Conservation (phyloP, 176 grass and related monocot genomes). For the Eremochloa ophiuroides region DNA sequence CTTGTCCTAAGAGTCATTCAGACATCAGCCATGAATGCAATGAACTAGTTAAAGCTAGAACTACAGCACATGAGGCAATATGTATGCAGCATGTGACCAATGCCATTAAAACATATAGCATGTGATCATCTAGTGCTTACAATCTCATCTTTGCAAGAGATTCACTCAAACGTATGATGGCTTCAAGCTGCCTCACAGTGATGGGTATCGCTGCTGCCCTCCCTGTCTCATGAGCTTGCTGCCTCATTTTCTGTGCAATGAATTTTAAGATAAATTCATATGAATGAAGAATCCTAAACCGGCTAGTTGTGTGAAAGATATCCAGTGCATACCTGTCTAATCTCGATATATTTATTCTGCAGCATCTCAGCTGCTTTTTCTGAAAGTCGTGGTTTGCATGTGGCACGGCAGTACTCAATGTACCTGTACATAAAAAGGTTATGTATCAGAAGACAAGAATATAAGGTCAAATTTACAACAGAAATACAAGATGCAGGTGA, state of each 20-base stretch:
- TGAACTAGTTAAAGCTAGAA: not conserved
- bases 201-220: conserved; percentile 85
- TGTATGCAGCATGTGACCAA: not conserved
- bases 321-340: conserved; percentile 64
- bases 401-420: conserved; percentile 78
- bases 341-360: conserved; percentile 97
- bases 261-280: not conserved
- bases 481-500: not conserved
- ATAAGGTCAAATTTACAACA: conserved; percentile 10
- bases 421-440: conserved; percentile 49
- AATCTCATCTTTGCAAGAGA: conserved; percentile 98
- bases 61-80: not conserved
- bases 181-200: conserved; percentile 97
- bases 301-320: conserved; percentile 4
- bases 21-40: not conserved
- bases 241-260: conserved; percentile 90
- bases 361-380: conserved; percentile 95
- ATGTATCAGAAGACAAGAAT: conserved; percentile 6
- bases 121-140: conserved; percentile 41
- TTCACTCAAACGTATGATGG: conserved; percentile 94
- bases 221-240: conserved; percentile 87
- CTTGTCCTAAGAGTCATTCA: conserved; percentile 48
- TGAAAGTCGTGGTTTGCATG: conserved; percentile 75
- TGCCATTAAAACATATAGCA: conserved; percentile 2
- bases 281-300: not conserved